Percentiles rank a stretch among this genome's conserved stretches.
phyloP scores from a whole-genome alignment of 768 basidiomycete genomes.

The Fomitopsis pulvina region DNA sequence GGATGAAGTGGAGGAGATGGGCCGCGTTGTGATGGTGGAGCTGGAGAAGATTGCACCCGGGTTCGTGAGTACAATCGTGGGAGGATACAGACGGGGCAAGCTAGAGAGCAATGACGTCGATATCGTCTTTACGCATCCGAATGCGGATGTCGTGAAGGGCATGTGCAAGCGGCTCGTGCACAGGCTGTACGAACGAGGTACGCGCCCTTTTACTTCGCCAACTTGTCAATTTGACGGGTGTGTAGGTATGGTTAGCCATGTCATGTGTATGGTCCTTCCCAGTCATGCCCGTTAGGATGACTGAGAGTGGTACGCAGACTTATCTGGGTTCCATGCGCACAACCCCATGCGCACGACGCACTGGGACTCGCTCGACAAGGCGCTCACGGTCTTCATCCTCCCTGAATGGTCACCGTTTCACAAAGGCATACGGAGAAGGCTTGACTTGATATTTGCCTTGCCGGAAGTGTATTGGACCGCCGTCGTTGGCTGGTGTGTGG shows the following conservation, averaged over 20 bases:
- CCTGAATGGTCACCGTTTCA: slow-evolving; percentile 32
- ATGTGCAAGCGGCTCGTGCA: slow-evolving; percentile 56
- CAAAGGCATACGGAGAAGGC: slow-evolving; percentile 50
- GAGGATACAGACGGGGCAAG: slow-evolving; percentile 87
- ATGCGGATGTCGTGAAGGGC: slow-evolving; percentile 47
- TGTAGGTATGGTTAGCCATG: slow-evolving; percentile 68
- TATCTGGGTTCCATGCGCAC: slow-evolving; percentile 53
- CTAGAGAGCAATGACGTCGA: slow-evolving; percentile 79
- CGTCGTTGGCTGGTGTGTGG: slow-evolving; percentile 74
- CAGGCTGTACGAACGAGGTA: slow-evolving; percentile 51
- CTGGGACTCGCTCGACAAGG: slow-evolving; percentile 81
- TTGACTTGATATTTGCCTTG: slow-evolving; percentile 80
- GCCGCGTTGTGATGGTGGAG: slow-evolving; percentile 59
- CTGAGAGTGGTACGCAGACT: slow-evolving; percentile 32
- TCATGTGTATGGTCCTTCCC: slow-evolving; percentile 58
- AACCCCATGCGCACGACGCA: slow-evolving; percentile 50
- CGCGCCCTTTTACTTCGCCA: not conserved
- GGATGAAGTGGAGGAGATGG: slow-evolving; percentile 73
- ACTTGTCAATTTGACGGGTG: not conserved
- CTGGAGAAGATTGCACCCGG: slow-evolving; percentile 56
- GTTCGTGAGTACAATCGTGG: slow-evolving; percentile 69
- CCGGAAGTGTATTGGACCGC: slow-evolving; percentile 83
- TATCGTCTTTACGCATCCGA: slow-evolving; percentile 76
- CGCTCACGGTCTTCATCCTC: slow-evolving; percentile 70
- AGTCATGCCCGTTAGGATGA: not conserved